phyloP scores from a whole-genome alignment of 805 yeast genomes.

The Schizosaccharomyces pombe region DNA sequence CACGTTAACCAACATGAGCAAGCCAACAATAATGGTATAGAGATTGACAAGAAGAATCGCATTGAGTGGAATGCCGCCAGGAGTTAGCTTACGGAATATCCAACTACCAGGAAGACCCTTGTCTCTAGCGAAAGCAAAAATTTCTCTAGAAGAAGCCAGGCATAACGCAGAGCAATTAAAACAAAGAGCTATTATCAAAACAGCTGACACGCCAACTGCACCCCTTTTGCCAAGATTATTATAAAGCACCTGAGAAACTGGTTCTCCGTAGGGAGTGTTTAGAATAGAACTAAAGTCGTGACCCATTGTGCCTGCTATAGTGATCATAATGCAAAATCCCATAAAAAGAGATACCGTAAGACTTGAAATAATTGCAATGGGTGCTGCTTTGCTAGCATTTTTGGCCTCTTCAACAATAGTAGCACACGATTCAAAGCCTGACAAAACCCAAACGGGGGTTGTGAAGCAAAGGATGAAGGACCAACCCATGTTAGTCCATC shows the following conservation, averaged over 20 bases:
- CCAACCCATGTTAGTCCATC: background rate
- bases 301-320: constrained; percentile 31
- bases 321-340: constrained; percentile 35
- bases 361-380: constrained; percentile 39
- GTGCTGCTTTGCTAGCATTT: constrained; percentile 39
- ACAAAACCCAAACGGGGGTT: background rate
- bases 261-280: background rate
- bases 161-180: constrained; percentile 29
- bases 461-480: background rate
- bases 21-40: background rate
- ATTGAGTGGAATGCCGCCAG: background rate
- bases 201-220: constrained; percentile 22
- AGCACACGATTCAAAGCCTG: background rate
- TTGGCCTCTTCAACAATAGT: constrained; percentile 30
- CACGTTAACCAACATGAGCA: background rate
- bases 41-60: background rate
- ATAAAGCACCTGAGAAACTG: background rate
- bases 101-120: constrained; percentile 50
- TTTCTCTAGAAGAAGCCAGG: constrained; percentile 41
- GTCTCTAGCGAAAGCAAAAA: constrained; percentile 46
- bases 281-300: background rate
- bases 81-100: constrained; percentile 19
- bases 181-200: constrained; percentile 23
- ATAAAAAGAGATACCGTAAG: constrained; percentile 22
- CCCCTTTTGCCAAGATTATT: constrained; percentile 12